Evolutionary conservation across 2,329 filamentous ascomycete genomes (phyloP).

Genomic region (Aspergillus tanneri): DNA sequence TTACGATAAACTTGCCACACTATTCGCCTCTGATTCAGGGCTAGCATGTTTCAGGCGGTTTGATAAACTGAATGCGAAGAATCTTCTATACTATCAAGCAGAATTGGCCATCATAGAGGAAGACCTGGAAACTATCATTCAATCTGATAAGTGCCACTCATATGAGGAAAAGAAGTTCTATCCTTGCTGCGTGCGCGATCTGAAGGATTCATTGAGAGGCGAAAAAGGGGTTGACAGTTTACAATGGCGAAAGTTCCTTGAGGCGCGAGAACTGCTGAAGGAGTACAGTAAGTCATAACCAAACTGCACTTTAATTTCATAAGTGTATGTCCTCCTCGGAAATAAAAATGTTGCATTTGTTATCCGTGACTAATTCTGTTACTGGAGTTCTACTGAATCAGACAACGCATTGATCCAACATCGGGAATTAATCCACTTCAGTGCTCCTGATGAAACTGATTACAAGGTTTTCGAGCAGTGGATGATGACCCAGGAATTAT

Average conservation of each 20-base stretch:
- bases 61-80: conserved; percentile 10
- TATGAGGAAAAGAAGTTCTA: neutral
- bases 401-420: conserved; percentile 14
- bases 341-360: too few relatives aligned
- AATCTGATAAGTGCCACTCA: neutral
- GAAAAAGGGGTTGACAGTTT: neutral
- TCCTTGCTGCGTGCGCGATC: neutral
- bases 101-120: conserved; percentile 6
- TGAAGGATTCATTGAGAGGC: neutral
- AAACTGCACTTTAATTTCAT: too few relatives aligned
- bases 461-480: conserved; percentile 1
- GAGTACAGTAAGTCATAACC: conserved; percentile 13
- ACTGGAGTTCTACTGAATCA: neutral
- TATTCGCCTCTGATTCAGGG: conserved; percentile 11
- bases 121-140: conserved; percentile 6
- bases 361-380: neutral
- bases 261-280: conserved; percentile 9
- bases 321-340: too few relatives aligned
- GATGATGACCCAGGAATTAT: neutral
- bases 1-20: conserved; percentile 12
- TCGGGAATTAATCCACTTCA: conserved; percentile 7
- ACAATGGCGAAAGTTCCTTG: conserved; percentile 13
- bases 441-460: conserved; percentile 5
- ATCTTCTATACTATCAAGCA: conserved; percentile 13
- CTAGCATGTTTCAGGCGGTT: conserved; percentile 10